Conservation (phyloP, 2,329 filamentous ascomycete genomes). For the Drechslerella dactyloides region DNA sequence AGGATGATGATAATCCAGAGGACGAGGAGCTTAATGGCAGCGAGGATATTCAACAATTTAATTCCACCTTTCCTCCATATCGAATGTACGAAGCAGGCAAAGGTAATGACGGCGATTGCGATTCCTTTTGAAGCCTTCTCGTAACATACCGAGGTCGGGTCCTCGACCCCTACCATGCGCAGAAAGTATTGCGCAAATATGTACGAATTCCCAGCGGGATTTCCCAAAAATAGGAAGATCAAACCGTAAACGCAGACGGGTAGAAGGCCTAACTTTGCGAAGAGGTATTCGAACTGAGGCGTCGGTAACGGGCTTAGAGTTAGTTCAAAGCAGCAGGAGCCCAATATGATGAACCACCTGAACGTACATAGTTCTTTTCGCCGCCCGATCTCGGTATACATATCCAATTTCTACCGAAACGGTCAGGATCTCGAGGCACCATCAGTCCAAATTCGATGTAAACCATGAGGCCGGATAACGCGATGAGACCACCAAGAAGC, state of each 20-base stretch:
- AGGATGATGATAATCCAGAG: slow-evolving; percentile 61
- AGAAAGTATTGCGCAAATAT: slow-evolving; percentile 60
- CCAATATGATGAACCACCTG: background rate
- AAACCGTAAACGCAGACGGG: slow-evolving; percentile 61
- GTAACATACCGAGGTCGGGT: slow-evolving; percentile 53
- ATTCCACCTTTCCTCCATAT: slow-evolving; percentile 63
- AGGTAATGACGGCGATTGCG: slow-evolving; percentile 60
- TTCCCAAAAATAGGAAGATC: slow-evolving; percentile 61
- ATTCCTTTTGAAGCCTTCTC: slow-evolving; percentile 60
- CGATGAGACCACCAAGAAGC: slow-evolving; percentile 62
- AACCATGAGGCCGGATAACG: slow-evolving; percentile 56
- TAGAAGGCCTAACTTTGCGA: slow-evolving; percentile 58
- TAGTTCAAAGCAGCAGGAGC: background rate
- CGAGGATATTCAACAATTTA: slow-evolving; percentile 63
- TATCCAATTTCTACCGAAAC: slow-evolving; percentile 57
- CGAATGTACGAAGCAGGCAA: slow-evolving; percentile 62
- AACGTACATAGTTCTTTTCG: slow-evolving; percentile 60
- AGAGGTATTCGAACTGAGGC: slow-evolving; percentile 61
- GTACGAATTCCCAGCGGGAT: slow-evolving; percentile 63
- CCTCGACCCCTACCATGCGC: slow-evolving; percentile 55
- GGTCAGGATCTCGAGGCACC: slow-evolving; percentile 59
- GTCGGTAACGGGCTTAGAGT: background rate
- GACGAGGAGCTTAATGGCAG: slow-evolving; percentile 62
- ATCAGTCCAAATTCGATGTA: slow-evolving; percentile 62
- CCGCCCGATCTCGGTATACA: slow-evolving; percentile 61